These are phyloP conservation scores for Mucor ambiguus DNA, from an alignment of 371 early-diverging fungal species.

Conservation along the genomic window DNA sequence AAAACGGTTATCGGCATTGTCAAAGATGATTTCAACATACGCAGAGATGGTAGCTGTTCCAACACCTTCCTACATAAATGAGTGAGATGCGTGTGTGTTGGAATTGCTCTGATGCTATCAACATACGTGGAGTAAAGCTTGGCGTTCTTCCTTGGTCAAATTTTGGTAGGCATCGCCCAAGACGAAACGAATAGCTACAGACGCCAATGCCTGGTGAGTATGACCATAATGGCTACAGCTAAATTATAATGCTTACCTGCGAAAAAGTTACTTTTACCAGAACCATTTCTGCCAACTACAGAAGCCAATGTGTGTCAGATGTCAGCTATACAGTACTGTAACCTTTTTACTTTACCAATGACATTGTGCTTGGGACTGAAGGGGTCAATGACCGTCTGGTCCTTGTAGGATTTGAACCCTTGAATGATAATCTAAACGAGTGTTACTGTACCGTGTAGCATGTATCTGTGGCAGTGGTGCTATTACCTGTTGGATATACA, in stretches of 20 bases:
- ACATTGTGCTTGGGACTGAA: slow-evolving; percentile 95
- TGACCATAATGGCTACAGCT: background rate
- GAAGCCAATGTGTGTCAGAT: background rate
- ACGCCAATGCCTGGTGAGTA: background rate
- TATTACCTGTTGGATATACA: slow-evolving; percentile 26
- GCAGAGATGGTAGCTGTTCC: slow-evolving; percentile 95
- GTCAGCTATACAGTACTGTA: background rate
- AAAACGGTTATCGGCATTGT: slow-evolving; percentile 94
- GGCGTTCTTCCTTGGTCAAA: slow-evolving; percentile 92
- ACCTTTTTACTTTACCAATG: slow-evolving; percentile 65
- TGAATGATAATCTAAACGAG: slow-evolving; percentile 86
- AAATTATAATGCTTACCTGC: slow-evolving; percentile 54
- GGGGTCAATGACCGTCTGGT: slow-evolving; percentile 90
- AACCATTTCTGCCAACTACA: slow-evolving; percentile 98
- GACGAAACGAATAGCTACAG: slow-evolving; percentile 92
- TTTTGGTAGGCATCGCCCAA: slow-evolving; percentile 94
- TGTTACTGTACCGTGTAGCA: background rate
- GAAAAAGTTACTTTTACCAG: slow-evolving; percentile 99
- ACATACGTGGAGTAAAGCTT: slow-evolving; percentile 87
- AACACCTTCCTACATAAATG: slow-evolving; percentile 79
- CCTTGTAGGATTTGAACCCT: slow-evolving; percentile 98
- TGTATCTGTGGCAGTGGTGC: background rate
- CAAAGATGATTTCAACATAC: slow-evolving; percentile 97
- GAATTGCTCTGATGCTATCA: background rate
- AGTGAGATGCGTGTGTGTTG: background rate